phyloP scores from a whole-genome alignment of 768 basidiomycete genomes.

The Serendipita vermifera region DNA sequence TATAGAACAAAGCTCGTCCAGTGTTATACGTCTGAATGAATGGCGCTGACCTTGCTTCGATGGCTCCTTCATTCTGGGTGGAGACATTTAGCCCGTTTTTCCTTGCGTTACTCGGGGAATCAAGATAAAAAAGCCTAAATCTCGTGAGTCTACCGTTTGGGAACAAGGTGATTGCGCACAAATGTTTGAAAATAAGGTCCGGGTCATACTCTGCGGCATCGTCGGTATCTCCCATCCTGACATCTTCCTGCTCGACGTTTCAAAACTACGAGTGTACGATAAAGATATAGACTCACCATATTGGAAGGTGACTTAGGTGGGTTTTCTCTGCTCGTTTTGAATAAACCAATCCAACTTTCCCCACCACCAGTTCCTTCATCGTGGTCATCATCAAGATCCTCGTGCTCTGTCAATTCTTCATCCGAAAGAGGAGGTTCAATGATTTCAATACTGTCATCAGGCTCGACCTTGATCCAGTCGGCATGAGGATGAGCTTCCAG shows the following conservation, averaged over 20 bases:
- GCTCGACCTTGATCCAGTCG: constrained; percentile 29
- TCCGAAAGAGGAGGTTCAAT: constrained; percentile 16
- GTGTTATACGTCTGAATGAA: not conserved
- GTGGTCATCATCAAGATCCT: constrained; percentile 6
- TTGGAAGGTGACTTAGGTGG: not conserved
- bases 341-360: constrained; percentile 3
- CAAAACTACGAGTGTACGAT: not conserved
- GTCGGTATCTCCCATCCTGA: constrained; percentile 58
- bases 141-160: constrained; percentile 21
- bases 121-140: constrained; percentile 74
- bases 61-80: constrained; percentile 38
- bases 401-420: constrained; percentile 18
- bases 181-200: constrained; percentile 64
- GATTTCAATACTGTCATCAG: not conserved
- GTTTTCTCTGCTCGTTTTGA: not conserved
- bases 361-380: constrained; percentile 9
- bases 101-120: constrained; percentile 60
- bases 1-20: constrained; percentile 21
- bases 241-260: not conserved
- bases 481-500: constrained; percentile 23
- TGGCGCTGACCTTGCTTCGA: constrained; percentile 40
- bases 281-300: not conserved
- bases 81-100: constrained; percentile 49
- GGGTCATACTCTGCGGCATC: constrained; percentile 66
- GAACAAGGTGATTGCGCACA: constrained; percentile 57